These are phyloP conservation scores for Eruca vesicaria DNA, from an alignment of 441 rosid species.

Conservation along the genomic window DNA sequence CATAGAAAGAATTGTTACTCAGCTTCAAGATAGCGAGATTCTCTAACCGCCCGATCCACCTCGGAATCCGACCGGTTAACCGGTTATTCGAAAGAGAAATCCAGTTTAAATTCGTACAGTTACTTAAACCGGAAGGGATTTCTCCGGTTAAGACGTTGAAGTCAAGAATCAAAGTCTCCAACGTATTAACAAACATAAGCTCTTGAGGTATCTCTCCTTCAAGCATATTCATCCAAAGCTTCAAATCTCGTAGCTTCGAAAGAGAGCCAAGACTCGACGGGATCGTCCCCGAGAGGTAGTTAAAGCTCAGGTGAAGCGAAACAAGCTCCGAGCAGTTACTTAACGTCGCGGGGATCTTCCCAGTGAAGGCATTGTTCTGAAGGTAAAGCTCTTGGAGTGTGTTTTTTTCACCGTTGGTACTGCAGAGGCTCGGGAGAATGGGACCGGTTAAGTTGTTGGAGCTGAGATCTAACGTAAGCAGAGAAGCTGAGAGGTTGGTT, in stretches of 20 bases:
- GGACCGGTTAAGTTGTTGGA: conserved; percentile 67
- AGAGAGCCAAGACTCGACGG: conserved; percentile 74
- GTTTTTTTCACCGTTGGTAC: conserved; percentile 43
- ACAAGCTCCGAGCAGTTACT: conserved; percentile 75
- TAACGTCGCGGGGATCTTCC: conserved; percentile 62
- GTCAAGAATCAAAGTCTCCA: conserved; percentile 81
- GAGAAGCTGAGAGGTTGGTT: conserved; percentile 46
- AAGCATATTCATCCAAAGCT: conserved; percentile 77
- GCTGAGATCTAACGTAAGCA: conserved; percentile 75
- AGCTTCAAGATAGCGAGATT: conserved; percentile 82
- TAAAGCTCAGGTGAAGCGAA: conserved; percentile 83
- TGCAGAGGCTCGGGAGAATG: conserved; percentile 63
- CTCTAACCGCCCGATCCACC: conserved; percentile 60
- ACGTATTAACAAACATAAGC: conserved; percentile 45
- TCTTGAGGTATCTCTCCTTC: conserved; percentile 79
- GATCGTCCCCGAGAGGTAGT: conserved; percentile 68
- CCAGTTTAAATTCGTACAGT: conserved; percentile 78
- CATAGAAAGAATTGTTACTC: conserved; percentile 84
- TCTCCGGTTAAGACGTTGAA: conserved; percentile 75
- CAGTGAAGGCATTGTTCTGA: conserved; percentile 70
- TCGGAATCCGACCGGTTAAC: conserved; percentile 77
- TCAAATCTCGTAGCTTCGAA: conserved; percentile 67
- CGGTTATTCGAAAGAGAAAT: conserved; percentile 82
- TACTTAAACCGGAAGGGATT: conserved; percentile 68
- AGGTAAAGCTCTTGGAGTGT: conserved; percentile 61